Base-by-base conservation (phyloP, 2,329 filamentous ascomycete species). In the Endoconidiophora laricicola region DNA sequence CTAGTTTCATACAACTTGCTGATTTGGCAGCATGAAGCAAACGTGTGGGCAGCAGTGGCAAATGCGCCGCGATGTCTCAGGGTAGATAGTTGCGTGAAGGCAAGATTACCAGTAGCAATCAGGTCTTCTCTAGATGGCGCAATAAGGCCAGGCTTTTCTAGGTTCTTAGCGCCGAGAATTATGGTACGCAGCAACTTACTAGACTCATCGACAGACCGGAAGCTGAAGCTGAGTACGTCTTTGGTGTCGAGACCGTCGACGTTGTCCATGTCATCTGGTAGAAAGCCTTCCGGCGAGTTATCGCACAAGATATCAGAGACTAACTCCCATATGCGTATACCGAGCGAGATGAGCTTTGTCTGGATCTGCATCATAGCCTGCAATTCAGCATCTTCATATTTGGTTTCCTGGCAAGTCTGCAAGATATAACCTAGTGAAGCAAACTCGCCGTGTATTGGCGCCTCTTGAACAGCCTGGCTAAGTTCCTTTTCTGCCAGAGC, bases 61-160 rank as follows among this genome's bases (percentile, higher is more conserved):
- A 96, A 94, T 5, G 91, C 91, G 51, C 91, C 91, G 52, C 91
- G 76, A 62, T 98, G 91, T 39, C 91, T 77, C 26, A 98, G 69
- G 48, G 77, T 83, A 0, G 86, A 78, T 6, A 98, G 70, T 60
- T 98, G 86, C 2, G 76, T 76, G 60, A 95, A 94, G 14, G 85
- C 81, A 5, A 94, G 66, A 38, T 76, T 69, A 6, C 87, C 87
- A 37, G 90, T 75, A 6, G 66, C 67, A 38, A 76, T 69, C 54
- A 87, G 84, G 0, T 81, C 69, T 1, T 69, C 63, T 7, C 62
- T 59, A 2, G 68, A 64, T 1, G 73, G 71, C n/a, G 69, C 63
- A 0, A 79, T 67, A 24, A 64, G 61, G 2, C 67, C 66, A 6
- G 58, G 55, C 9, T 63, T 58, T 7, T 68, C 67, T 14, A 66